Percentiles rank a stretch among this genome's conserved stretches.
Evolutionary conservation across 1,284 basidiomycete species (phyloP).

Genomic region (Pisolithus thermaeus): DNA sequence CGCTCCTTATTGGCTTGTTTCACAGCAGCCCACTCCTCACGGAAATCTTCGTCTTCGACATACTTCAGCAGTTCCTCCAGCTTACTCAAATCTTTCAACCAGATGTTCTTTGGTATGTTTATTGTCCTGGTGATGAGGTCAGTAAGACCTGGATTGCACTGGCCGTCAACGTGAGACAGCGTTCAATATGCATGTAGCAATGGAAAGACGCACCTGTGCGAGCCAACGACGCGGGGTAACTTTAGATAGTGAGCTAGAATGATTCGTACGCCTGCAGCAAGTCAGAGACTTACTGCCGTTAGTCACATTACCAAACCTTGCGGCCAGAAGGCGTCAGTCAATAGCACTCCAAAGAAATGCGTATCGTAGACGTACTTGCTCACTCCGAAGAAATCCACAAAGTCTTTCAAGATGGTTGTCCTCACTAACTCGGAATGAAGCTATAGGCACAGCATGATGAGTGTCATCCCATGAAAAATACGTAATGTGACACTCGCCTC

Average conservation of each 20-base stretch:
- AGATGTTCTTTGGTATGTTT: constrained; percentile 63
- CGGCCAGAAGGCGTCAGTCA: constrained; percentile 9
- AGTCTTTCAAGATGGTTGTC: constrained; percentile 86
- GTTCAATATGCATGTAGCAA: not conserved
- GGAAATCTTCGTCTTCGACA: constrained; percentile 69
- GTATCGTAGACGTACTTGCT: constrained; percentile 52
- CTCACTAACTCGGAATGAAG: constrained; percentile 69
- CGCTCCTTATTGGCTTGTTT: constrained; percentile 87
- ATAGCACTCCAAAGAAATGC: not conserved
- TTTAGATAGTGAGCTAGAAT: constrained; percentile 22
- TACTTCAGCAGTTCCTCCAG: constrained; percentile 65
- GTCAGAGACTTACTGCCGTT: constrained; percentile 67
- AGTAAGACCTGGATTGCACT: constrained; percentile 87
- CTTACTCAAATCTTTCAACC: constrained; percentile 75
- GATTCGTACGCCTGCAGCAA: constrained; percentile 13
- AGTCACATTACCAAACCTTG: constrained; percentile 74
- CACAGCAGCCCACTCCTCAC: constrained; percentile 72
- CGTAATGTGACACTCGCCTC: constrained; percentile 46
- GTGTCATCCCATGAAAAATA: not conserved
- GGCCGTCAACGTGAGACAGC: constrained; percentile 3
- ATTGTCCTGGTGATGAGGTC: constrained; percentile 79
- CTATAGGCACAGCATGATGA: constrained; percentile 25
- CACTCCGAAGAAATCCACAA: constrained; percentile 78
- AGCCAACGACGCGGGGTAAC: constrained; percentile 87
- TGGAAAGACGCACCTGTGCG: constrained; percentile 48